Evolutionary conservation across 164 flowering plant species (phyloP).

Genomic region (Magnolia sinica): DNA sequence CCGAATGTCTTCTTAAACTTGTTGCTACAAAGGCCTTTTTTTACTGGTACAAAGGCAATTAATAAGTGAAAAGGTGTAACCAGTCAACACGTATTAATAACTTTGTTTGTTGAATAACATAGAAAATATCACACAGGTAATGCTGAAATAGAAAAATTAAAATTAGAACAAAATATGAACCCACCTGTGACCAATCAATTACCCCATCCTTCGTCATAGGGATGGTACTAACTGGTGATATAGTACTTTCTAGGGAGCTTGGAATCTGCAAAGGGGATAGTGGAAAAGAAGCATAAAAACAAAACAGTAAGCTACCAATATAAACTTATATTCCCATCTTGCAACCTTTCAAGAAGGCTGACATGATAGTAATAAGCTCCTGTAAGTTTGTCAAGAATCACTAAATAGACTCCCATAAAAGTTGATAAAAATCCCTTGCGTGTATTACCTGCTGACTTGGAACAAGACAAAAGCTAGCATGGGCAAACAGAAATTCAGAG

Average conservation of each 20-base stretch:
- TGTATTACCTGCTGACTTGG: background rate
- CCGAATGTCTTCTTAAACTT: background rate
- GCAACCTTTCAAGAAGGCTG: background rate
- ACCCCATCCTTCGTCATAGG: conserved; percentile 68
- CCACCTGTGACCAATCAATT: conserved; percentile 92
- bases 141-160: background rate
- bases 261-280: conserved; percentile 50
- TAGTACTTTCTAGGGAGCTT: conserved; percentile 45
- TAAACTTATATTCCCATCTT: background rate
- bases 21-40: background rate
- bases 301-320: background rate
- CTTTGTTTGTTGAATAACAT: background rate
- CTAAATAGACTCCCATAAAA: background rate
- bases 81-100: no score
- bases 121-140: background rate
- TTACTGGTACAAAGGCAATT: background rate
- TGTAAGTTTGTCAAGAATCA: background rate
- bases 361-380: background rate
- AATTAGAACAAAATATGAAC: conserved; percentile 4
- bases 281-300: background rate
- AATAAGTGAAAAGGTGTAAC: no score
- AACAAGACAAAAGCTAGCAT: background rate
- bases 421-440: no score
- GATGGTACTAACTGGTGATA: conserved; percentile 51
- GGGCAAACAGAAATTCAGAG: background rate